Conservation (phyloP, 2,329 filamentous ascomycete species). For the Fusarium neocosmosporiellum region DNA sequence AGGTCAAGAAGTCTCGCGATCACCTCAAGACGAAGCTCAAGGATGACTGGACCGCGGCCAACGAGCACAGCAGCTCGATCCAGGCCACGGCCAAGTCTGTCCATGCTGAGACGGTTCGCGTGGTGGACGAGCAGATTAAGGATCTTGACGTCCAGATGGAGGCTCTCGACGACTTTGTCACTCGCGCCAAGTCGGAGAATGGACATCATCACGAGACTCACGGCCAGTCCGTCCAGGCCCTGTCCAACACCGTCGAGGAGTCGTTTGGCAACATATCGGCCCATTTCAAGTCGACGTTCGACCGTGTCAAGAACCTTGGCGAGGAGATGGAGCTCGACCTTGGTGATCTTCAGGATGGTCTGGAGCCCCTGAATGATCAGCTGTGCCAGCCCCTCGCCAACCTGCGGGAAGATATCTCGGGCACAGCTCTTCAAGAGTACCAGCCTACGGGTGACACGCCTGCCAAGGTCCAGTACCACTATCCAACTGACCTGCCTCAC, state of each 20-base stretch:
- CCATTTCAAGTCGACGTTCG: slow-evolving; percentile 76
- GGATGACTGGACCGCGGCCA: slow-evolving; percentile 85
- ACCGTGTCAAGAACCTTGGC: slow-evolving; percentile 75
- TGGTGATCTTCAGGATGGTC: slow-evolving; percentile 65
- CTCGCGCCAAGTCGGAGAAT: slow-evolving; percentile 84
- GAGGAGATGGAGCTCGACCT: slow-evolving; percentile 73
- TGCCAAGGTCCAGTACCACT: slow-evolving; percentile 83
- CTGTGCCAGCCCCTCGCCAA: slow-evolving; percentile 77
- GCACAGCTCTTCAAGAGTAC: slow-evolving; percentile 80
- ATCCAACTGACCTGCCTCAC: slow-evolving; percentile 80
- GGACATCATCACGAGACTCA: slow-evolving; percentile 79
- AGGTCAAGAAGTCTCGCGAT: slow-evolving; percentile 79
- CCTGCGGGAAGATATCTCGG: slow-evolving; percentile 76
- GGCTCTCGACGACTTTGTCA: slow-evolving; percentile 90
- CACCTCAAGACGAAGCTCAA: slow-evolving; percentile 84
- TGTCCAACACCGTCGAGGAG: slow-evolving; percentile 76
- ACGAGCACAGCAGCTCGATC: slow-evolving; percentile 84
- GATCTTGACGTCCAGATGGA: slow-evolving; percentile 91
- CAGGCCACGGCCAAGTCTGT: slow-evolving; percentile 86
- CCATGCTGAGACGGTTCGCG: slow-evolving; percentile 88
- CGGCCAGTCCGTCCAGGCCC: slow-evolving; percentile 69
- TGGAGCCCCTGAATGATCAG: slow-evolving; percentile 69
- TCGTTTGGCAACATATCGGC: slow-evolving; percentile 78
- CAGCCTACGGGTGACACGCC: slow-evolving; percentile 87
- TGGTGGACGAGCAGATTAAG: slow-evolving; percentile 88